These are phyloP conservation scores for Talaromyces sp. DNA, from an alignment of 2,329 filamentous ascomycete genomes.

Conservation along the genomic window DNA sequence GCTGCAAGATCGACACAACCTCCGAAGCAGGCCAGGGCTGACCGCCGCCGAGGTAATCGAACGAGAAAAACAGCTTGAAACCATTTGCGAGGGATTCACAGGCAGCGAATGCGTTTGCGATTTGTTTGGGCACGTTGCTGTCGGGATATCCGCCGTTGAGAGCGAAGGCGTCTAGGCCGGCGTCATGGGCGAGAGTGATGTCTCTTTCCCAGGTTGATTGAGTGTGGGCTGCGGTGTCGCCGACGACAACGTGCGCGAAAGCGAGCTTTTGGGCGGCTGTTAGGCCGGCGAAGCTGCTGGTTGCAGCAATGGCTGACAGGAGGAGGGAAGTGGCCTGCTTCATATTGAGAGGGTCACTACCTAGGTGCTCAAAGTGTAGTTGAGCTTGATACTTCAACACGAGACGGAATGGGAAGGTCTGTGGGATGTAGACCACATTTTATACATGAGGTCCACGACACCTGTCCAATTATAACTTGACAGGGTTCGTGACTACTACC, in stretches of 20 bases:
- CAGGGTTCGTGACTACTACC: background rate
- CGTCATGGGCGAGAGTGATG: constrained; percentile 32
- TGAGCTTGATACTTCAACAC: background rate
- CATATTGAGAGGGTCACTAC: constrained; percentile 5
- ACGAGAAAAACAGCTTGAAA: constrained; percentile 35
- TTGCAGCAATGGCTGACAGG: constrained; percentile 5
- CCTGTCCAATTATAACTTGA: background rate
- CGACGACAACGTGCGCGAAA: constrained; percentile 28
- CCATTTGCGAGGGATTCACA: constrained; percentile 20
- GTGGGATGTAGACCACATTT: background rate
- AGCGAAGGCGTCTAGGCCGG: constrained; percentile 40
- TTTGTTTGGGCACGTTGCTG: constrained; percentile 17
- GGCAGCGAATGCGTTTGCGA: constrained; percentile 25
- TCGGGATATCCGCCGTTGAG: constrained; percentile 33
- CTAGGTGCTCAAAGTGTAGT: background rate
- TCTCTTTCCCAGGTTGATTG: constrained; percentile 20
- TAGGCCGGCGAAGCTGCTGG: background rate
- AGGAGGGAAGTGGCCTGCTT: constrained; percentile 9
- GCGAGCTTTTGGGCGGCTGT: constrained; percentile 16
- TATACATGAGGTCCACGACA: background rate
- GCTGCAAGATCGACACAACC: constrained; percentile 23
- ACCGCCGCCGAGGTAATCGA: constrained; percentile 33
- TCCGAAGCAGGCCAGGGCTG: constrained; percentile 26
- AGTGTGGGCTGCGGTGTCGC: constrained; percentile 17
- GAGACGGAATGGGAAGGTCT: background rate